Conservation (phyloP, 179 eudicot species). For the Spergularia azorica region DNA sequence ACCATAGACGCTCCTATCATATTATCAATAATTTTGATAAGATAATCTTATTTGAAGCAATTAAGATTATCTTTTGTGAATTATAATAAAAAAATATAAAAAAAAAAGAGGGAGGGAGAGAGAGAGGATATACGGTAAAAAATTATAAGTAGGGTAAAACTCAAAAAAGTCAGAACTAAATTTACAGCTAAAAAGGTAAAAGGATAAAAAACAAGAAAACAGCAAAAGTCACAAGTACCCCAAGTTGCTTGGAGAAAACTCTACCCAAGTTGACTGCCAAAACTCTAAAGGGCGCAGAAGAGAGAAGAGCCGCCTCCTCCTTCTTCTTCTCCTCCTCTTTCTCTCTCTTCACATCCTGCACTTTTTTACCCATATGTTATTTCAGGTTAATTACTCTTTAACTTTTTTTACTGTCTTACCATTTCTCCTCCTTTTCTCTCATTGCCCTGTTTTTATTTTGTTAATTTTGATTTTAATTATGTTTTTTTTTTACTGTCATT, state of each 20-base stretch:
- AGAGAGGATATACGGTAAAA: too few species aligned
- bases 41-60: too few species aligned
- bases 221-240: conserved; percentile 17
- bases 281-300: background rate
- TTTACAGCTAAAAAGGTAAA: background rate
- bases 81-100: too few species aligned
- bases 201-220: too few species aligned
- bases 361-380: conserved; percentile 16
- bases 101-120: too few species aligned
- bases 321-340: background rate
- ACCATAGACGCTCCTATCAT: too few species aligned
- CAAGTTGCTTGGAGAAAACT: conserved; percentile 41
- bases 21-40: too few species aligned
- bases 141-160: too few species aligned
- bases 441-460: background rate
- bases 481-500: background rate
- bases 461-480: background rate
- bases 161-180: too few species aligned
- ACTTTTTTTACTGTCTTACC: too few species aligned
- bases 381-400: conserved; percentile 13
- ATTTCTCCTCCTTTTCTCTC: background rate
- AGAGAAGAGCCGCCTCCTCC: conserved; percentile 22
- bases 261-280: conserved; percentile 31
- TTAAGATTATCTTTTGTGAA: too few species aligned
- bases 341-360: background rate